Evolutionary conservation across 116 monocot genomes (phyloP).

Genomic region (Trichopus zeylanicus): DNA sequence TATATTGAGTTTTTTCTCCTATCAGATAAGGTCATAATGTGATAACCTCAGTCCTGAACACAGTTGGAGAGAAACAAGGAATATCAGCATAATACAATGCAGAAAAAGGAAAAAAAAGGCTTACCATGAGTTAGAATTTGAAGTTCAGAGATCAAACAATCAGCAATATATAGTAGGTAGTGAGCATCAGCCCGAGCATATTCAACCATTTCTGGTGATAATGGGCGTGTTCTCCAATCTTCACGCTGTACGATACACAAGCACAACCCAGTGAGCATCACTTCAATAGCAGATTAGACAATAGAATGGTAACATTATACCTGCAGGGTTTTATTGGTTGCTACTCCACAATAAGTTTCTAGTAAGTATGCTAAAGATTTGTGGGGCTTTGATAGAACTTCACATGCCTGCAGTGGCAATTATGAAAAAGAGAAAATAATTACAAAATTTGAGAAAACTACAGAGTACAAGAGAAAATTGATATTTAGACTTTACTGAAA

Average conservation of each 20-base stretch:
- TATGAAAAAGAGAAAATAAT: background rate
- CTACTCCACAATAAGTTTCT: slow-evolving; percentile 80
- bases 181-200: slow-evolving; percentile 90
- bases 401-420: slow-evolving; percentile 53
- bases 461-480: background rate
- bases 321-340: slow-evolving; percentile 86
- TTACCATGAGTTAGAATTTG: slow-evolving; percentile 45
- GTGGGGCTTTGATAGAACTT: slow-evolving; percentile 70
- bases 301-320: slow-evolving; percentile 13
- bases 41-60: no score
- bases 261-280: background rate
- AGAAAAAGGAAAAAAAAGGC: slow-evolving; percentile 1
- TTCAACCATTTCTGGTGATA: slow-evolving; percentile 63
- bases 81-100: no score
- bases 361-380: slow-evolving; percentile 87
- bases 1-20: no score
- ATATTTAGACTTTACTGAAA: background rate
- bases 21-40: no score
- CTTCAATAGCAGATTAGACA: slow-evolving; percentile 1
- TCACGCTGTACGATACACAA: slow-evolving; percentile 43
- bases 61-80: no score
- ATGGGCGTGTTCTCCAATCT: slow-evolving; percentile 87
- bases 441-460: background rate
- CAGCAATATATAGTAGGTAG: slow-evolving; percentile 77
- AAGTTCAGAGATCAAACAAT: slow-evolving; percentile 60